A percentile compares a stretch with the other conserved stretches of the same genome.
Conservation (phyloP, 352 stramenopile genomes). For the Globisporangium okanoganense region DNA sequence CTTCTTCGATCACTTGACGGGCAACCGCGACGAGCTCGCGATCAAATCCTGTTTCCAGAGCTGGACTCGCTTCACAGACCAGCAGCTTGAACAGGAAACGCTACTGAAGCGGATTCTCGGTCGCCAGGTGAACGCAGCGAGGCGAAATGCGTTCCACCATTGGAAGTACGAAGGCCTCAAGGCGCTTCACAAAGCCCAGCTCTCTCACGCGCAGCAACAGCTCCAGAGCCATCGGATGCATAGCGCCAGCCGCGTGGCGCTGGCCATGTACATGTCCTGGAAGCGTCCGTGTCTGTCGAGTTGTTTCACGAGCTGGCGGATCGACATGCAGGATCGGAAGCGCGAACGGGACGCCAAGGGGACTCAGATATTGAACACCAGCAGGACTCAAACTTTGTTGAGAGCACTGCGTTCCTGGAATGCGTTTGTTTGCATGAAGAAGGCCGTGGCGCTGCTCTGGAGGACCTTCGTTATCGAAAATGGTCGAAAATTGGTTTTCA, state of each 20-base stretch:
- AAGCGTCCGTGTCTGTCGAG: slow-evolving; percentile 22
- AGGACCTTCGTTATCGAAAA: neutral
- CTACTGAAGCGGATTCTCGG: neutral
- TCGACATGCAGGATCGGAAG: slow-evolving; percentile 1
- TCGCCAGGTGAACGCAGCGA: neutral
- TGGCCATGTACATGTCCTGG: slow-evolving; percentile 23
- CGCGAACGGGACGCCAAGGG: neutral
- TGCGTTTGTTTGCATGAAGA: neutral
- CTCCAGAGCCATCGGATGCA: slow-evolving; percentile 10
- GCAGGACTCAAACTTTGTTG: neutral
- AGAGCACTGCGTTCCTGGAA: slow-evolving; percentile 1
- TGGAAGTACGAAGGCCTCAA: slow-evolving; percentile 9
- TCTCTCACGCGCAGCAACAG: neutral
- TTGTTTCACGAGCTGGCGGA: slow-evolving; percentile 25
- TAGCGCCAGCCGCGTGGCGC: slow-evolving; percentile 22
- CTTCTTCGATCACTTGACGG: neutral
- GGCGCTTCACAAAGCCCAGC: neutral
- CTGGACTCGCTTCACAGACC: neutral
- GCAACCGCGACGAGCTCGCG: neutral
- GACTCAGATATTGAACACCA: neutral
- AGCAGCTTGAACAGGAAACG: neutral
- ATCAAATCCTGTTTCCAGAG: neutral
- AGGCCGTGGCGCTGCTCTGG: neutral
- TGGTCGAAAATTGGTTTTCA: neutral
- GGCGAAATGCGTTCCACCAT: slow-evolving; percentile 1